These are phyloP conservation scores for Daldinia sp. DNA, from an alignment of 2,329 filamentous ascomycete genomes.

Conservation along the genomic window DNA sequence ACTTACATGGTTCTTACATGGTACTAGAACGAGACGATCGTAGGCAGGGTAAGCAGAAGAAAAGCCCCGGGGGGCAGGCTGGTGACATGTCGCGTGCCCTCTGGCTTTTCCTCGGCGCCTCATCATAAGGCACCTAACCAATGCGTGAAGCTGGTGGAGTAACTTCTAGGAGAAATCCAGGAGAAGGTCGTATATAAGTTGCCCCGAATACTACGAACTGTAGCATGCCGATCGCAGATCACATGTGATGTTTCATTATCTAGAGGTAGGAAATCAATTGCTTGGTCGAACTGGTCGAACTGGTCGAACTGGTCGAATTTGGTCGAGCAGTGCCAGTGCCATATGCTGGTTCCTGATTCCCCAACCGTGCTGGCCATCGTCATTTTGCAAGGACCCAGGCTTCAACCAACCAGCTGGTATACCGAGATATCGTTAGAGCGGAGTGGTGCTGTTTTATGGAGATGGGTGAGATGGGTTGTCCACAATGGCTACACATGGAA, in stretches of 20 bases:
- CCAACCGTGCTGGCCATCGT: slow-evolving; percentile 31
- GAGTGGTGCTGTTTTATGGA: slow-evolving; percentile 12
- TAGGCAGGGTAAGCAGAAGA: not conserved
- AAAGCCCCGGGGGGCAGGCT: not conserved
- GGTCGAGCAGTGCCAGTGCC: not conserved
- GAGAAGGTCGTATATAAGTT: slow-evolving; percentile 25
- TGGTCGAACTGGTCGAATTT: not conserved
- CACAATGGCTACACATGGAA: slow-evolving; percentile 7
- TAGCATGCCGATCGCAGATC: slow-evolving; percentile 27
- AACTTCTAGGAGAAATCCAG: slow-evolving; percentile 11
- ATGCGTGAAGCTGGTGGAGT: slow-evolving; percentile 7
- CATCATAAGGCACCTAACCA: slow-evolving; percentile 21
- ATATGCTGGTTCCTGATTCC: slow-evolving; percentile 29
- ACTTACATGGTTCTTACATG: not conserved
- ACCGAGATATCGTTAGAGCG: slow-evolving; percentile 20
- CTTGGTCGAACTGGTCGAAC: not conserved
- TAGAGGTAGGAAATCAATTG: not conserved
- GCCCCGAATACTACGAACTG: slow-evolving; percentile 22
- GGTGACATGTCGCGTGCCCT: slow-evolving; percentile 30
- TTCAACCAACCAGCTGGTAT: slow-evolving; percentile 20
- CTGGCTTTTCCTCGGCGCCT: slow-evolving; percentile 32
- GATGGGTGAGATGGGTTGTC: slow-evolving; percentile 22
- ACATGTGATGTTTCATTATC: slow-evolving; percentile 35
- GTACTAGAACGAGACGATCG: not conserved
- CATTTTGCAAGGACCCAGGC: slow-evolving; percentile 23